These are phyloP conservation scores for Phytopythium boreale DNA, from an alignment of 352 stramenopile genomes.

Conservation along the genomic window DNA sequence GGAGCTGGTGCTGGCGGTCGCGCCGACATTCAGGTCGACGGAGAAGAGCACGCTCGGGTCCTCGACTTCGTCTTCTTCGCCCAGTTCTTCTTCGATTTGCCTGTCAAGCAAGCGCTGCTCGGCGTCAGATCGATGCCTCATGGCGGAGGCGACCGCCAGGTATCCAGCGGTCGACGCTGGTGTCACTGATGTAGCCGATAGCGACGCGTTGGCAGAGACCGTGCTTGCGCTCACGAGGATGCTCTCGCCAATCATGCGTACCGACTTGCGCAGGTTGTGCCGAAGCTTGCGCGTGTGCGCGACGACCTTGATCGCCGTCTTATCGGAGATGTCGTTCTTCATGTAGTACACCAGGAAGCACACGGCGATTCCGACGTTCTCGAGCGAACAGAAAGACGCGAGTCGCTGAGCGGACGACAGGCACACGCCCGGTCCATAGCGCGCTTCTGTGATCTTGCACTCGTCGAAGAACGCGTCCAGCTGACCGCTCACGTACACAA, in stretches of 20 bases:
- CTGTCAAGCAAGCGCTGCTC: not conserved
- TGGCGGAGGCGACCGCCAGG: not conserved
- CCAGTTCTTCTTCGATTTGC: slow-evolving; percentile 3
- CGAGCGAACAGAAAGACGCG: slow-evolving; percentile 35
- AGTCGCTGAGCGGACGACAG: slow-evolving; percentile 22
- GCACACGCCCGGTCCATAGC: slow-evolving; percentile 42
- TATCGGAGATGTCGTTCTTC: slow-evolving; percentile 49
- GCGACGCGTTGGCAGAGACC: not conserved
- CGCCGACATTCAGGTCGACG: slow-evolving; percentile 22
- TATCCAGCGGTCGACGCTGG: not conserved
- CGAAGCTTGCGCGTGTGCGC: slow-evolving; percentile 48
- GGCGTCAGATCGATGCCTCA: not conserved
- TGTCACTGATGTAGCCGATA: not conserved
- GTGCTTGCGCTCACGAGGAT: slow-evolving; percentile 27
- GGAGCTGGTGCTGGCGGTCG: not conserved
- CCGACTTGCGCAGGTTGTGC: slow-evolving; percentile 52
- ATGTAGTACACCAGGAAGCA: slow-evolving; percentile 50
- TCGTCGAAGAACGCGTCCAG: slow-evolving; percentile 46
- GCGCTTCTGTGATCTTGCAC: slow-evolving; percentile 30
- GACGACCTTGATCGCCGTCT: slow-evolving; percentile 53
- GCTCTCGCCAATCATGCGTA: slow-evolving; percentile 56
- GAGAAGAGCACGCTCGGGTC: slow-evolving; percentile 31
- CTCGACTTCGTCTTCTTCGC: not conserved
- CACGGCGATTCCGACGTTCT: slow-evolving; percentile 51
- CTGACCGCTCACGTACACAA: slow-evolving; percentile 65